phyloP scores from a whole-genome alignment of 1,284 basidiomycete species.

The Sanghuangporus sanghuang region DNA sequence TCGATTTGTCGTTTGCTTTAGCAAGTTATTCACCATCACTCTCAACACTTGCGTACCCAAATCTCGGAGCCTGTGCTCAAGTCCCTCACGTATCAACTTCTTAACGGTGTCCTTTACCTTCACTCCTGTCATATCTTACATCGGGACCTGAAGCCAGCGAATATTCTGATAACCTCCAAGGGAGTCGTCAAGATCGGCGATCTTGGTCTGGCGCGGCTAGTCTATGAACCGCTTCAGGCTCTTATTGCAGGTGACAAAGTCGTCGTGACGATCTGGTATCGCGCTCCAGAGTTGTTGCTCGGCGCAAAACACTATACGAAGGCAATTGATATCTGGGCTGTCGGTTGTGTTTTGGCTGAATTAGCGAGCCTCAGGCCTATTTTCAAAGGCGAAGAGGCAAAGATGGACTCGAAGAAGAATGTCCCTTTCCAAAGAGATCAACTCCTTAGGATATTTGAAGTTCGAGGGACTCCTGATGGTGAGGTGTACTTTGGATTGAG shows the following conservation, averaged over 20 bases:
- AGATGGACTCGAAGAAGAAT: conserved; percentile 88
- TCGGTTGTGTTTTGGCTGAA: conserved; percentile 97
- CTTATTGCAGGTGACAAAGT: conserved; percentile 93
- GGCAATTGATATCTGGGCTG: conserved; percentile 93
- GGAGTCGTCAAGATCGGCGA: conserved; percentile 98
- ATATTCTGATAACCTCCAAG: conserved; percentile 87
- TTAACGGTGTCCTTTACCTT: conserved; percentile 92
- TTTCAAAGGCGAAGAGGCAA: conserved; percentile 99
- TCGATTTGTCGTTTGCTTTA: conserved; percentile 28
- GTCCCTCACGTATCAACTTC: conserved; percentile 91
- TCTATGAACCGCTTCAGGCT: conserved; percentile 81
- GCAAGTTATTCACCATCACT: conserved; percentile 99
- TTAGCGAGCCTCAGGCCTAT: conserved; percentile 90
- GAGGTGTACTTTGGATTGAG: conserved; percentile 1
- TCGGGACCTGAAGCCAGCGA: conserved; percentile 97
- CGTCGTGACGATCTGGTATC: conserved; percentile 99
- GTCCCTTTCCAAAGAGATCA: conserved; percentile 96
- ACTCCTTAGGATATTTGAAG: conserved; percentile 90
- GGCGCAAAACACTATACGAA: conserved; percentile 97
- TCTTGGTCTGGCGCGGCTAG: conserved; percentile 87
- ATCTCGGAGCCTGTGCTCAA: conserved; percentile 83
- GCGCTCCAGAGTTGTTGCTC: conserved; percentile 90
- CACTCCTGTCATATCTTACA: conserved; percentile 95
- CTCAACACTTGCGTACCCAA: conserved; percentile 75
- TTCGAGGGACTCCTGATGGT: conserved; percentile 88